Evolutionary conservation across 2,329 filamentous ascomycete species (phyloP), one percentile per base, ranked within the genome.

Genomic region (Penicillium sclerotiorum): DNA sequence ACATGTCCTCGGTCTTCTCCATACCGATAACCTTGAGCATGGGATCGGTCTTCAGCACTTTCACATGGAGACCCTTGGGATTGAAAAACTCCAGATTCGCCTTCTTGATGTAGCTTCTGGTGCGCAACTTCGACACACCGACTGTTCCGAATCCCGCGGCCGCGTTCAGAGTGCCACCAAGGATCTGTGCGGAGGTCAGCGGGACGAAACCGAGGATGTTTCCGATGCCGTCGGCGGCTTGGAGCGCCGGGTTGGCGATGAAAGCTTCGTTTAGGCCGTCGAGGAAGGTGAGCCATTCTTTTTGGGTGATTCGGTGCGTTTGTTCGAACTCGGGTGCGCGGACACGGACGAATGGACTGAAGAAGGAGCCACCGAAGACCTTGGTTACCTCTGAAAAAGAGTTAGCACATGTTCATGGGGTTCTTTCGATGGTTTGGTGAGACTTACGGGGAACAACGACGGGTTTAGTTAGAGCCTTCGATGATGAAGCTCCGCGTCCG

Each of bases 61-160:
- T 40, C 11, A 33, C 47, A 50, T 45, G 40, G 1, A 50, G 15
- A 9, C 35, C 47, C 20, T 15, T 28, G 2, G 40, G 41, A 2
- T 41, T n/a, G 23, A 45, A 50, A 1, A 45, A n/a, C 3, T 39
- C 42, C 15, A 32, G 20, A 6, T 50, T 50, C 6, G 47, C 40
- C 15, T 60, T 53, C 11, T 45, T 50, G 38, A 72, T 41, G 28
- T 65, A 72, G n/a, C 52, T 49, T 30, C 66, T 61, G 6, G 54
- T 65, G 21, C 63, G 58, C 2, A 55, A 52, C 32, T 66, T 58
- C 53, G 43, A 67, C 41, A 12, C 45, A 2, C 27, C 53, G 5
- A 47, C 41, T 17, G 48, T 42, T 9, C 53, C 55, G 12, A 56
- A 18, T 6, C 49, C 52, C 5, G 55, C 53, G n/a, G 37, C 45